Percentiles rank a stretch among this genome's conserved stretches.
Evolutionary conservation across 2,329 filamentous ascomycete genomes (phyloP).

Genomic region (Curvularia verruculosa): DNA sequence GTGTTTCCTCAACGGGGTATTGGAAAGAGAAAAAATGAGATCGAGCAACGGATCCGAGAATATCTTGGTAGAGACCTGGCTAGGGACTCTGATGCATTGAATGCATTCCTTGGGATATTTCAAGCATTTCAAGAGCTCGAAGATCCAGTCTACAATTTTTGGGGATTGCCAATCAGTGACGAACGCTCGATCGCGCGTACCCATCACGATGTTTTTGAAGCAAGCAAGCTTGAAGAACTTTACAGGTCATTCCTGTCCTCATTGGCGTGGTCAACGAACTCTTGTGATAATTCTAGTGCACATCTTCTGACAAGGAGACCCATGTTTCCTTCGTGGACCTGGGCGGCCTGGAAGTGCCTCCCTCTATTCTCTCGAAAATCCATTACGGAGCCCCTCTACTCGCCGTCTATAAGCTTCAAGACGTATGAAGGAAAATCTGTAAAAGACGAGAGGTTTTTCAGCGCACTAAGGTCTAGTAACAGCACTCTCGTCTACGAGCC

Average conservation of each 20-base stretch:
- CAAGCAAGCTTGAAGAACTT: no score
- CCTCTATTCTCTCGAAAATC: neutral
- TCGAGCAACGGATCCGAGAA: neutral
- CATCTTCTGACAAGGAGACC: neutral
- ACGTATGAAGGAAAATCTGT: neutral
- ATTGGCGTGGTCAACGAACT: no score
- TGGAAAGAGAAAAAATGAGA: no score
- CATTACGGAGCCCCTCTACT: neutral
- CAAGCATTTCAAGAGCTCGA: neutral
- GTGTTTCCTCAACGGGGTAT: no score
- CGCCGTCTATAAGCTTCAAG: neutral
- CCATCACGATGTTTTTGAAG: no score
- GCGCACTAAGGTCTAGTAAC: no score
- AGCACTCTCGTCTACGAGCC: no score
- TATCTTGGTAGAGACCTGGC: neutral
- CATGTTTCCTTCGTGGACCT: neutral
- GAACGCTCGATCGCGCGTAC: no score
- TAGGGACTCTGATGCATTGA: neutral
- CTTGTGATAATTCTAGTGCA: no score
- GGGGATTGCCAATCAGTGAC: no score
- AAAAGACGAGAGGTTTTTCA: no score
- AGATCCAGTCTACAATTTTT: neutral
- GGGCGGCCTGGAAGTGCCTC: neutral
- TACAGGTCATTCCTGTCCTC: no score
- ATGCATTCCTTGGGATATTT: neutral